Percentiles rank a stretch among this genome's conserved stretches.
These are phyloP conservation scores for Mollisia scopiformis DNA, from an alignment of 2,329 filamentous ascomycete species.

Conservation along the genomic window DNA sequence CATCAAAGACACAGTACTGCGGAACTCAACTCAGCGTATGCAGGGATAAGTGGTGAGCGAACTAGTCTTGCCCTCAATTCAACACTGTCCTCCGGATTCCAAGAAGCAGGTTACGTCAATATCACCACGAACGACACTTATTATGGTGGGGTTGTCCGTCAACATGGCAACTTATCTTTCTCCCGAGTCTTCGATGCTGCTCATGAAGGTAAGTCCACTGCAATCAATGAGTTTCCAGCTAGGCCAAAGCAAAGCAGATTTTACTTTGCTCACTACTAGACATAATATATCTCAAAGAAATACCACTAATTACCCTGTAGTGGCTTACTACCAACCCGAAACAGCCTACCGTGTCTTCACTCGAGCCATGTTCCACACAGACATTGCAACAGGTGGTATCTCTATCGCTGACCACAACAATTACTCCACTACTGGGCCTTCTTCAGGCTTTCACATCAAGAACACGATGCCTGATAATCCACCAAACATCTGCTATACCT, in stretches of 20 bases:
- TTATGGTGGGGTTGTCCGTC: constrained; percentile 67
- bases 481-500: constrained; percentile 45
- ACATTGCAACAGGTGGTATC: constrained; percentile 54
- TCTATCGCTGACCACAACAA: constrained; percentile 37
- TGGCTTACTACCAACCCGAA: constrained; percentile 54
- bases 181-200: constrained; percentile 66
- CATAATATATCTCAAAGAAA: no score
- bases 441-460: constrained; percentile 40
- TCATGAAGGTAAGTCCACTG: no score
- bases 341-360: constrained; percentile 54
- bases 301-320: no score
- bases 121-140: constrained; percentile 1
- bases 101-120: background rate
- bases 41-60: constrained; percentile 10
- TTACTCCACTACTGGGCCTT: constrained; percentile 40
- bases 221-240: no score
- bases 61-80: background rate
- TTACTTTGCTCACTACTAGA: no score
- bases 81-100: background rate
- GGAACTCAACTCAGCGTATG: background rate
- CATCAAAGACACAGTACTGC: background rate
- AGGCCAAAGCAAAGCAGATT: no score
- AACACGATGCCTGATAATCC: constrained; percentile 42
- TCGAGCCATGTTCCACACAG: constrained; percentile 48
- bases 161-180: constrained; percentile 73